Percentiles rank a stretch among this genome's conserved stretches.
Evolutionary conservation across 495 filamentous ascomycete genomes (phyloP).

Genomic region (Penicillium roqueforti): DNA sequence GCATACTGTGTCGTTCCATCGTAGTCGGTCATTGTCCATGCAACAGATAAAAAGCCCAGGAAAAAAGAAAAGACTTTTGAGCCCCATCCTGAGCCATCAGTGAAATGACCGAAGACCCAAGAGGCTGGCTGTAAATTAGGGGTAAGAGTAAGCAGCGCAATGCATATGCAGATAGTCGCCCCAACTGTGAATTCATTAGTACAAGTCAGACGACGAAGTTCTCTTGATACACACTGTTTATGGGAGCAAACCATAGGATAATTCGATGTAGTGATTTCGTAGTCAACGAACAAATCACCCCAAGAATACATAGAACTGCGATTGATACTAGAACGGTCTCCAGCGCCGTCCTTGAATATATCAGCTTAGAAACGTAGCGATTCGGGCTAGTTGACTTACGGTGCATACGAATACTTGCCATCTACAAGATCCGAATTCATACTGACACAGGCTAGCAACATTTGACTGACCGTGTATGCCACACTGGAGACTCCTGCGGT

Average conservation of each 20-base stretch:
- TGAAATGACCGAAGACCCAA: constrained; percentile 65
- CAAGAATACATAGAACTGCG: constrained; percentile 53
- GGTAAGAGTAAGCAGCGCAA: constrained; percentile 57
- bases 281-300: constrained; percentile 61
- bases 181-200: constrained; percentile 31
- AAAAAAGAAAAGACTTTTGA: constrained; percentile 62
- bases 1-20: constrained; percentile 67
- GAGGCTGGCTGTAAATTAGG: constrained; percentile 59
- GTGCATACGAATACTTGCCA: constrained; percentile 43
- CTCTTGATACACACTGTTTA: constrained; percentile 52
- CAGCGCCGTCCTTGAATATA: constrained; percentile 47
- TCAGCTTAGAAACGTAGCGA: constrained; percentile 6
- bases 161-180: constrained; percentile 58
- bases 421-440: constrained; percentile 52
- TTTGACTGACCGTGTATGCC: constrained; percentile 54
- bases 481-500: constrained; percentile 56
- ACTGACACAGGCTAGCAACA: constrained; percentile 53
- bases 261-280: constrained; percentile 61
- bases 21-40: constrained; percentile 76
- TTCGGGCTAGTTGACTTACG: constrained; percentile 26
- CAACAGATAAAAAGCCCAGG: constrained; percentile 65
- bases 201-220: neutral
- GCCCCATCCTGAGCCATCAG: constrained; percentile 64
- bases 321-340: constrained; percentile 63
- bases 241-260: constrained; percentile 68